phyloP scores from a whole-genome alignment of 306 rosid genomes.

The Glycine soja region DNA sequence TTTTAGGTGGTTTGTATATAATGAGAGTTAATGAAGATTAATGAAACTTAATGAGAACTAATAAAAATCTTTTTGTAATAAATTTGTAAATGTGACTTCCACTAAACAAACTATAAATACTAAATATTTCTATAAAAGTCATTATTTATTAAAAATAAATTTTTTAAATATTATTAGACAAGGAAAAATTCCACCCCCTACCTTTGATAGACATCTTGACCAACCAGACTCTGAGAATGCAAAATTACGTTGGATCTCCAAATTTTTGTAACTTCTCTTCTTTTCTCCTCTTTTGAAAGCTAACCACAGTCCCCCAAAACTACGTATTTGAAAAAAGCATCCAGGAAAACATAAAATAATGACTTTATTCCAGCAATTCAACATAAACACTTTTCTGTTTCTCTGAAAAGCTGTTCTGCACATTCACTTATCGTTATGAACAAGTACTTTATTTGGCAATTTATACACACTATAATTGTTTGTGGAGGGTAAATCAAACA shows the following conservation, averaged over 20 bases:
- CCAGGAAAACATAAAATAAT: neutral
- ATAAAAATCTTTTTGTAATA: no score
- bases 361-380: constrained; percentile 17
- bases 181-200: no score
- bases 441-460: constrained; percentile 3
- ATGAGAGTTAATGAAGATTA: no score
- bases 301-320: neutral
- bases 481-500: constrained; percentile 1
- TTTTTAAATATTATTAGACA: no score
- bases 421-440: neutral
- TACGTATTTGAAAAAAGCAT: neutral
- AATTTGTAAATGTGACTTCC: no score
- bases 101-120: no score
- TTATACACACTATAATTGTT: constrained; percentile 8
- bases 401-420: constrained; percentile 11
- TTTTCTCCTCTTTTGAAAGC: neutral
- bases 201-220: no score
- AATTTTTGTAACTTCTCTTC: constrained; percentile 1
- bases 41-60: no score
- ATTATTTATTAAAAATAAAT: no score
- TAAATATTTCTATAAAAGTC: no score
- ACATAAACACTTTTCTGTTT: neutral
- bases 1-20: no score
- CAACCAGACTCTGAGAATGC: neutral
- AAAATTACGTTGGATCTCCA: no score